phyloP scores from a whole-genome alignment of 2,329 filamentous ascomycete species.

The Penicillium sp. region DNA sequence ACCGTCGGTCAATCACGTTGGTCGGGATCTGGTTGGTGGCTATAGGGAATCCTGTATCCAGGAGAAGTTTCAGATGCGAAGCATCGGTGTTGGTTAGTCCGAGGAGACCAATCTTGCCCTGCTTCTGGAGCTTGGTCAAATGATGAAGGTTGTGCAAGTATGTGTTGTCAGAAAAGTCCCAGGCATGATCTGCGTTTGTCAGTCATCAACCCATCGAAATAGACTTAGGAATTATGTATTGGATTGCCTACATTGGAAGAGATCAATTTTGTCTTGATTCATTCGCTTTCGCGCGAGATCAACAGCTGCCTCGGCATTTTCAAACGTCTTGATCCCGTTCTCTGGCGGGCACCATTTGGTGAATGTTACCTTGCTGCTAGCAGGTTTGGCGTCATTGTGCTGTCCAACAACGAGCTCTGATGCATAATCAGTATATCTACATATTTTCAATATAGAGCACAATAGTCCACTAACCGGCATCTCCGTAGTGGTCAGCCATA shows the following conservation, averaged over 20 bases:
- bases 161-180: not conserved
- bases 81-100: conserved; percentile 1
- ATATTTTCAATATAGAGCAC: not conserved
- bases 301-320: conserved; percentile 1
- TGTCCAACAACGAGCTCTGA: not conserved
- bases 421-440: not conserved
- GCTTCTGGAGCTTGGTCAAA: not conserved
- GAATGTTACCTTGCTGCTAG: not conserved
- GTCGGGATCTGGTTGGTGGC: conserved; percentile 1
- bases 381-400: not conserved
- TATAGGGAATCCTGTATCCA: conserved; percentile 1
- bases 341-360: conserved; percentile 2
- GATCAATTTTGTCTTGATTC: not conserved
- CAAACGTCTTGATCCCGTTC: conserved; percentile 1
- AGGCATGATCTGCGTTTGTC: not conserved
- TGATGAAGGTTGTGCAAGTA: not conserved
- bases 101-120: not conserved
- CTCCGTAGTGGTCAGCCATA: not conserved
- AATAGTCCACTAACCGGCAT: not conserved
- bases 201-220: not conserved
- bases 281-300: not conserved
- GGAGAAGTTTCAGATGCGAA: not conserved
- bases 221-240: not conserved
- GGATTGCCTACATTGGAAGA: not conserved
- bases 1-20: not conserved